Evolutionary conservation across 2,329 filamentous ascomycete genomes (phyloP).

Genomic region (Penicillium sp.): DNA sequence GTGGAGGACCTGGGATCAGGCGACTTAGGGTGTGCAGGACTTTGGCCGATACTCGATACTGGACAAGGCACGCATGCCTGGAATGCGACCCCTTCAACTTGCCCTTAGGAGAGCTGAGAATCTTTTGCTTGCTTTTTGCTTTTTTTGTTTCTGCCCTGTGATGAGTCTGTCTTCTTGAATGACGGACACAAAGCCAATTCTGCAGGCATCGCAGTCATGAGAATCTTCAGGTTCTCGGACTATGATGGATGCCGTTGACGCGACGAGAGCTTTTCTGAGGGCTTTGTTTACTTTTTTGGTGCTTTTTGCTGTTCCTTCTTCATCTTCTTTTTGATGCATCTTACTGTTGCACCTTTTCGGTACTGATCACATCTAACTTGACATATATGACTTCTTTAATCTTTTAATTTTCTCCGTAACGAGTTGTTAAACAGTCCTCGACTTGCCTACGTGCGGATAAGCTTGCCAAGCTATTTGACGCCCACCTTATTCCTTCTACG

Average conservation of each 20-base stretch:
- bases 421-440: neutral
- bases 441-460: neutral
- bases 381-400: no score
- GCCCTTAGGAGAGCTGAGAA: no score
- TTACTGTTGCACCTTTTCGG: neutral
- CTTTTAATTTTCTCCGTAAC: no score
- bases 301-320: neutral
- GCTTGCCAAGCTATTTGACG: neutral
- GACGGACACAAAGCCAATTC: conserved; percentile 43
- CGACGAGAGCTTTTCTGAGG: conserved; percentile 51
- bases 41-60: no score
- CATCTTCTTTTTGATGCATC: neutral
- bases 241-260: conserved; percentile 42
- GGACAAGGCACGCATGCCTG: no score
- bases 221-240: conserved; percentile 9
- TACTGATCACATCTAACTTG: no score
- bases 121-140: neutral
- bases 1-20: no score
- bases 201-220: conserved; percentile 42
- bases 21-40: no score
- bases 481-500: neutral
- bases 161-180: conserved; percentile 34
- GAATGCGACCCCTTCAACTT: no score
- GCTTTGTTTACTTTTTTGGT: conserved; percentile 9
- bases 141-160: conserved; percentile 31